phyloP scores from a whole-genome alignment of 1,284 basidiomycete species.

The Cutaneotrichosporon curvatum region DNA sequence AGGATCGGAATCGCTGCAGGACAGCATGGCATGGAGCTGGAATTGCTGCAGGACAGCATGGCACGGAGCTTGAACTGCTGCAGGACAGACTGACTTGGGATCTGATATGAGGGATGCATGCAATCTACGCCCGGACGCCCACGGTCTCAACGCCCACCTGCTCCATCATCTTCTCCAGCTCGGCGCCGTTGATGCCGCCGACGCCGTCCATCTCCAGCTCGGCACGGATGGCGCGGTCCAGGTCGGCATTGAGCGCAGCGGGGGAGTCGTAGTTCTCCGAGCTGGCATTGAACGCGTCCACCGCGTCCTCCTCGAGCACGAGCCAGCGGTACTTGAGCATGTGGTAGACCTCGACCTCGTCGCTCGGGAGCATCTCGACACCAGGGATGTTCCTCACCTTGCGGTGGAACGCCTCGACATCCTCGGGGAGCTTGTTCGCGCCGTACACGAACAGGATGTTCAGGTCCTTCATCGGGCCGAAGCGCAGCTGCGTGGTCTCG shows the following conservation, averaged over 20 bases:
- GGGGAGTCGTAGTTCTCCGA: background rate
- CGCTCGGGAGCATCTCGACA: slow-evolving; percentile 56
- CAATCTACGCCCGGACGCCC: too few relatives aligned
- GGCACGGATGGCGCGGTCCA: background rate
- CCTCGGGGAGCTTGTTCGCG: slow-evolving; percentile 19
- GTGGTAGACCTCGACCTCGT: slow-evolving; percentile 69
- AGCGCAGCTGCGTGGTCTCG: slow-evolving; percentile 18
- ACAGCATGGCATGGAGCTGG: too few relatives aligned
- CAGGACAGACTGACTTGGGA: too few relatives aligned
- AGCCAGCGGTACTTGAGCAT: slow-evolving; percentile 59
- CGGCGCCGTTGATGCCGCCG: background rate
- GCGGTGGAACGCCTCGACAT: slow-evolving; percentile 20
- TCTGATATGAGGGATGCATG: too few relatives aligned
- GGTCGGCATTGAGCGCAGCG: background rate
- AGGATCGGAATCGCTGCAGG: too few relatives aligned
- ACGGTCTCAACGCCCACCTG: background rate
- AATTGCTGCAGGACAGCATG: too few relatives aligned
- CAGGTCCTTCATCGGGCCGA: slow-evolving; percentile 30
- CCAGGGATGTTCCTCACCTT: slow-evolving; percentile 49
- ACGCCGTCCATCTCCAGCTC: background rate
- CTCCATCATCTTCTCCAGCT: background rate
- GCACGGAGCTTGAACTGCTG: too few relatives aligned
- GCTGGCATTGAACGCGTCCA: slow-evolving; percentile 45
- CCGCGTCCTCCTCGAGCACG: slow-evolving; percentile 34
- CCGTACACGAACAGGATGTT: slow-evolving; percentile 43